Percentiles rank a stretch among this genome's conserved stretches.
These are phyloP conservation scores for Colletotrichum simmondsii DNA, from an alignment of 2,329 filamentous ascomycete species.

Conservation along the genomic window DNA sequence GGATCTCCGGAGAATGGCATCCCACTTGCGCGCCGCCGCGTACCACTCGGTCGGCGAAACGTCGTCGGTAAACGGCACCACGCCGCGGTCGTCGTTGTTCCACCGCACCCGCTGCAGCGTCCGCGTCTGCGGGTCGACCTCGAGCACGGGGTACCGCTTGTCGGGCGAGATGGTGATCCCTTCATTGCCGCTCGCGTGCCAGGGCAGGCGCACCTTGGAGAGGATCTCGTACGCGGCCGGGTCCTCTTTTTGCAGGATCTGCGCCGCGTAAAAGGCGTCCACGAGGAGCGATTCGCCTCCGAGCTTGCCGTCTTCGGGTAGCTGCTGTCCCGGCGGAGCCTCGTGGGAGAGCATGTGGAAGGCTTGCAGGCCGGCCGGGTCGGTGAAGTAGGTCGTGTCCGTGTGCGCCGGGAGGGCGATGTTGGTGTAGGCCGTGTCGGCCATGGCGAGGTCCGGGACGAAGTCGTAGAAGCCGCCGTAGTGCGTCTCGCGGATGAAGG, in stretches of 20 bases:
- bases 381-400: conserved; percentile 95
- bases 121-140: conserved; percentile 56
- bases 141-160: conserved; percentile 77
- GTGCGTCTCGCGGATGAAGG: conserved; percentile 89
- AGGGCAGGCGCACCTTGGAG: conserved; percentile 68
- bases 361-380: conserved; percentile 89
- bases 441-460: conserved; percentile 85
- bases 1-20: conserved; percentile 72
- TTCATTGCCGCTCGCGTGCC: conserved; percentile 90
- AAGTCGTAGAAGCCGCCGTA: conserved; percentile 89
- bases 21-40: conserved; percentile 78
- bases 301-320: conserved; percentile 36
- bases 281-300: conserved; percentile 87
- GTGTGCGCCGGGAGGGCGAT: conserved; percentile 87
- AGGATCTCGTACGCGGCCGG: conserved; percentile 69
- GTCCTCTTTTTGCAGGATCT: conserved; percentile 65
- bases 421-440: conserved; percentile 93
- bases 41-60: conserved; percentile 76
- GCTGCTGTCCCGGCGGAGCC: conserved; percentile 53
- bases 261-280: conserved; percentile 84
- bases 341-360: conserved; percentile 92
- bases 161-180: conserved; percentile 84
- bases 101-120: conserved; percentile 76
- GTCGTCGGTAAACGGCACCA: conserved; percentile 65
- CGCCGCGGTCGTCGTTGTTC: conserved; percentile 91